phyloP scores from a whole-genome alignment of 306 rosid species.

The Erythrophleum fordii region DNA sequence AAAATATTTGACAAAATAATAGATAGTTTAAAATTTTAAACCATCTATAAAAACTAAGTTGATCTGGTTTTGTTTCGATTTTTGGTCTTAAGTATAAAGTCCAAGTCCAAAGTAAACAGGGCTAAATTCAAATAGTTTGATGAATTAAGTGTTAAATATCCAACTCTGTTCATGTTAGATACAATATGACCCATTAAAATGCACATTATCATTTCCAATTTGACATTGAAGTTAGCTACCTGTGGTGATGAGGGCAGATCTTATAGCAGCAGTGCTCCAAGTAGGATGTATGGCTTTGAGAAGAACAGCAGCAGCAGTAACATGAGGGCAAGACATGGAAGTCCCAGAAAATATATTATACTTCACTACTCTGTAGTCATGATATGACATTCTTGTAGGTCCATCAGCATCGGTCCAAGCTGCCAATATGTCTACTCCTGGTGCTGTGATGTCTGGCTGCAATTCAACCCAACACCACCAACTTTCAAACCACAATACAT shows the following conservation, averaged over 20 bases:
- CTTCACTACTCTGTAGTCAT: conserved; percentile 65
- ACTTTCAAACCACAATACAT: neutral
- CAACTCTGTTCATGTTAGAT: too few relatives aligned
- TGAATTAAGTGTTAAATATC: too few relatives aligned
- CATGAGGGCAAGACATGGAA: conserved; percentile 97
- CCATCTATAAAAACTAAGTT: too few relatives aligned
- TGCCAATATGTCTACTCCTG: conserved; percentile 89
- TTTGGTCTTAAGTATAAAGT: too few relatives aligned
- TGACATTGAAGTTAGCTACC: conserved; percentile 46
- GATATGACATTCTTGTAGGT: conserved; percentile 61
- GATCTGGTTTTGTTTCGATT: too few relatives aligned
- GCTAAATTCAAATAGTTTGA: too few relatives aligned
- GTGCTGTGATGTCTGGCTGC: conserved; percentile 98
- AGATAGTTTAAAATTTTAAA: too few relatives aligned
- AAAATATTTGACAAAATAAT: too few relatives aligned
- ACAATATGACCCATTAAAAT: neutral
- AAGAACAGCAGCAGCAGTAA: conserved; percentile 76
- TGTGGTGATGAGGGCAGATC: conserved; percentile 91
- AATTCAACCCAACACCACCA: conserved; percentile 2
- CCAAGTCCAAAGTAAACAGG: too few relatives aligned
- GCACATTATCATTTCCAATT: neutral
- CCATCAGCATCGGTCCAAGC: conserved; percentile 84
- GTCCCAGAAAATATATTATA: conserved; percentile 86
- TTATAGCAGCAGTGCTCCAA: conserved; percentile 89
- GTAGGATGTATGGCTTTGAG: conserved; percentile 82